Evolutionary conservation across 345 rosid genomes (phyloP).

Genomic region (Eucalyptus sp.): DNA sequence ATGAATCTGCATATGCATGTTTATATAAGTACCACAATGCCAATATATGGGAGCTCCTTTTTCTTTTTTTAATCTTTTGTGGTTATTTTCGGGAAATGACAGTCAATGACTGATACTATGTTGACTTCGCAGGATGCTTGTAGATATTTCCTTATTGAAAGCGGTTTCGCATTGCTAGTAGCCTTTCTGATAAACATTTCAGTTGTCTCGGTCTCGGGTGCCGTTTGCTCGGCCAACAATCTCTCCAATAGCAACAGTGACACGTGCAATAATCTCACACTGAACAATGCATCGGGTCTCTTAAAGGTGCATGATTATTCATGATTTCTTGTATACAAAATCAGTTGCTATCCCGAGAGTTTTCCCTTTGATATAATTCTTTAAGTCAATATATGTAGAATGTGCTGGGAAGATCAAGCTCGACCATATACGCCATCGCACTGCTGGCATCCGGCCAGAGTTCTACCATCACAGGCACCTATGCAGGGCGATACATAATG

Average conservation of each 20-base stretch:
- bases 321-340: not conserved
- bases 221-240: slow-evolving; percentile 12
- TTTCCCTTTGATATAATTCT: not conserved
- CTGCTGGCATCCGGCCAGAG: slow-evolving; percentile 55
- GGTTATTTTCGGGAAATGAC: not conserved
- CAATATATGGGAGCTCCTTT: not conserved
- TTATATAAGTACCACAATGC: not conserved
- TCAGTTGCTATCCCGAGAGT: not conserved
- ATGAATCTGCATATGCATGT: not conserved
- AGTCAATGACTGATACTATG: not conserved
- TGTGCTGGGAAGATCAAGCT: slow-evolving; percentile 48
- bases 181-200: slow-evolving; percentile 46
- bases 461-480: slow-evolving; percentile 55
- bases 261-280: slow-evolving; percentile 29
- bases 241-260: not conserved
- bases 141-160: slow-evolving; percentile 43
- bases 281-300: slow-evolving; percentile 53
- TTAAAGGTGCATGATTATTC: slow-evolving; percentile 17
- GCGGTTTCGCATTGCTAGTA: slow-evolving; percentile 37
- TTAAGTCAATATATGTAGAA: slow-evolving; percentile 14
- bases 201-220: slow-evolving; percentile 31
- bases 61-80: not conserved
- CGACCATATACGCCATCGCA: slow-evolving; percentile 36
- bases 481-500: slow-evolving; percentile 62
- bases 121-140: slow-evolving; percentile 22